Evolutionary conservation across 192 early-diverging fungal genomes (phyloP).

Genomic region (Coemansia erecta): DNA sequence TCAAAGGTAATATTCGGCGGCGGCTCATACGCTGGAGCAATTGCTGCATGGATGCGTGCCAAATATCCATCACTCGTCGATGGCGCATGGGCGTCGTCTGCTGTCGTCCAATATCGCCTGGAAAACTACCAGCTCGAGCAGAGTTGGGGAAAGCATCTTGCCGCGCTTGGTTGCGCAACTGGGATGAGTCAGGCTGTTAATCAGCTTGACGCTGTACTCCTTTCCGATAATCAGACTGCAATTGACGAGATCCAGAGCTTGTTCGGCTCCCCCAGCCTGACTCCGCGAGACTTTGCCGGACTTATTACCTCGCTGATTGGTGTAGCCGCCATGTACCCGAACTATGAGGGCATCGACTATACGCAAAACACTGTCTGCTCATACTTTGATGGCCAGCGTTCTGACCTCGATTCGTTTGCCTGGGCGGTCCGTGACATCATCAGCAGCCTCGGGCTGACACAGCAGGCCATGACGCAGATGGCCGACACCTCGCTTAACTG

Average conservation of each 20-base stretch:
- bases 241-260: constrained; percentile 14
- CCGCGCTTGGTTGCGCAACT: constrained; percentile 31
- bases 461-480: constrained; percentile 16
- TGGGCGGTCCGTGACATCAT: constrained; percentile 15
- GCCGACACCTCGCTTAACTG: constrained; percentile 27
- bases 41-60: constrained; percentile 72
- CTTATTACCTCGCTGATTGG: constrained; percentile 16
- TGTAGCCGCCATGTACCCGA: constrained; percentile 14
- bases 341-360: constrained; percentile 14
- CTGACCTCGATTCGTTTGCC: constrained; percentile 26
- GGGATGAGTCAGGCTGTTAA: constrained; percentile 42
- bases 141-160: constrained; percentile 31
- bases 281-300: constrained; percentile 37
- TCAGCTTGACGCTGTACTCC: constrained; percentile 35
- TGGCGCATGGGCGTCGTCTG: constrained; percentile 68
- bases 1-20: constrained; percentile 55
- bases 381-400: constrained; percentile 22
- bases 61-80: constrained; percentile 61
- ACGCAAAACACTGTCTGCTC: constrained; percentile 18
- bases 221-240: constrained; percentile 17
- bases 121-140: constrained; percentile 61
- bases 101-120: constrained; percentile 59
- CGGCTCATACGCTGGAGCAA: constrained; percentile 67
- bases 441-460: constrained; percentile 7
- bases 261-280: constrained; percentile 27